Evolutionary conservation across 768 basidiomycete genomes (phyloP), one percentile per base, ranked within the genome.

Genomic region (Aureoboletus auriporus): DNA sequence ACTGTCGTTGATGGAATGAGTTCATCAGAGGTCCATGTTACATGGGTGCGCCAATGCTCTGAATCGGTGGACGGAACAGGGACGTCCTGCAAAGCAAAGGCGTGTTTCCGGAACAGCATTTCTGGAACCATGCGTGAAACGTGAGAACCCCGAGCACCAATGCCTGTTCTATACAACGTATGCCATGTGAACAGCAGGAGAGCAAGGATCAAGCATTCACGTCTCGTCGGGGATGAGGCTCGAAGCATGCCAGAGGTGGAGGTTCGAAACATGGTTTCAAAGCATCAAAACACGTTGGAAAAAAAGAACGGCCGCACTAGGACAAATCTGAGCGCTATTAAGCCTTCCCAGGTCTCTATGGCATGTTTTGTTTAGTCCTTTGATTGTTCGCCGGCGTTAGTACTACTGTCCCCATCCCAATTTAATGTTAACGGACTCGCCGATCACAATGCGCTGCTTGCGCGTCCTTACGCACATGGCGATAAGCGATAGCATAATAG

Each of bases 1-100:
- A 93, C 71, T 42, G 77, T 75, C 6, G 93, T 90, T 38, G 74
- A 60, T 2, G 83, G 83, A 5, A 84, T 68, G 0, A 26, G 31
- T 26, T 52, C 52, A 1, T 57, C 62, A 7, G 58, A 40, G 1
- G 57, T 48, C 77, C 76, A 80, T 1, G 70, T 64, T 20, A 77
- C 48, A 16, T 65, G 64, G 1, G 61, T 63, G 20, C 66, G 64
- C 66, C 65, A 69, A 27, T 11, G 53, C 28, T 64, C 66, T 8
- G 50, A 52, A 10, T 57, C 44, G 17, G 52, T 33, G 20, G 54
- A 52, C 2, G 53, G 58, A 1, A 39, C 20, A 5, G 44, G 17
- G 10, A 37, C 23, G 8, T 50, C 56, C 3, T 60, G 29, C 11
- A 56, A 47, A 36, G 30, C 6, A 16, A 27, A 8, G 31, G 9